Evolutionary conservation across 1,284 basidiomycete species (phyloP).

Genomic region (Boletus calvinii): DNA sequence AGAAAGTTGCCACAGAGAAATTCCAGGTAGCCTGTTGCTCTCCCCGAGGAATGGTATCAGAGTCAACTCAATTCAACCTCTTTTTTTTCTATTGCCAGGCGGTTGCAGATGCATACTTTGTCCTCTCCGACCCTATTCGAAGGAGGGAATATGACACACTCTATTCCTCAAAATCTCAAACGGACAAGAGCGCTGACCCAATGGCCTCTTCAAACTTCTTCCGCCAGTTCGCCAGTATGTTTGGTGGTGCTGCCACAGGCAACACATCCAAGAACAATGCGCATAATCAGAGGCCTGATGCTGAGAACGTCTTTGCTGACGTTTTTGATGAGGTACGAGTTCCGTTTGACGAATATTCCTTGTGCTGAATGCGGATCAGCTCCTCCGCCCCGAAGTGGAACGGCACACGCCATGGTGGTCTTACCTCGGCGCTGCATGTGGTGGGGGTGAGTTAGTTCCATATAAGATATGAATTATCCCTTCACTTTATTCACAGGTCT

Average conservation of each 20-base stretch:
- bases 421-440: constrained; percentile 71
- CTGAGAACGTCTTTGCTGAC: constrained; percentile 81
- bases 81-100: constrained; percentile 45
- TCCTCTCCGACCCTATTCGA: constrained; percentile 81
- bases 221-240: constrained; percentile 72
- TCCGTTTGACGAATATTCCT: not conserved
- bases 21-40: constrained; percentile 61
- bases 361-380: constrained; percentile 38
- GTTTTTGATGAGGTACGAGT: constrained; percentile 82
- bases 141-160: constrained; percentile 81
- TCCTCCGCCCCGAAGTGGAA: constrained; percentile 77
- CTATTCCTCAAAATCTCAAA: constrained; percentile 49
- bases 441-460: constrained; percentile 31
- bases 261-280: constrained; percentile 34
- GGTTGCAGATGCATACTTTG: constrained; percentile 95
- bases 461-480: not conserved
- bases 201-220: constrained; percentile 75
- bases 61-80: not conserved
- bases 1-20: constrained; percentile 72
- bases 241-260: constrained; percentile 39
- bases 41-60: not conserved
- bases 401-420: constrained; percentile 71
- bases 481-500: constrained; percentile 47
- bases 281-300: constrained; percentile 59
- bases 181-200: constrained; percentile 60